Evolutionary conservation across 768 basidiomycete genomes (phyloP), one percentile per base, ranked within the genome.

Genomic region (Kwoniella sp.): DNA sequence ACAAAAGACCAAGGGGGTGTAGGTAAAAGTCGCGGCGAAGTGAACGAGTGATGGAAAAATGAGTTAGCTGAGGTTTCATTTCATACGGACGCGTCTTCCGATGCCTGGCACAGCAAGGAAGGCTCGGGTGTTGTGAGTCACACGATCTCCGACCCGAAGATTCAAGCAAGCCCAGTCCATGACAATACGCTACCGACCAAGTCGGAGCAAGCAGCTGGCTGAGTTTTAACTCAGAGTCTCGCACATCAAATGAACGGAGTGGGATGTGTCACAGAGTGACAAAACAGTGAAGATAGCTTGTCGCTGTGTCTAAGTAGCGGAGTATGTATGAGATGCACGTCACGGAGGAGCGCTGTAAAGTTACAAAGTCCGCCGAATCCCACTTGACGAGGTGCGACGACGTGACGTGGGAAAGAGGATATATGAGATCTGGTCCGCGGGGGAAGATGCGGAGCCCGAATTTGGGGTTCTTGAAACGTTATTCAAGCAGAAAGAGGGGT

Each of bases 391-490:
- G 41, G 20, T 20, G 41, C 34, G 34, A 34, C 41, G 41, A 34
- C 20, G 17, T 25, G 50, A 26, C 4, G 20, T 51, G 50, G 20
- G 50, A 51, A 25, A 23, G 17, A 25, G 50, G 22, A 23, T 8
- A 9, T 4, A 26, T 28, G 55, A 41, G 55, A 56, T 34, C 29
- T 20, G 30, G 17, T 7, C 41, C 17, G 41, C 41, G 41, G 55
- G 34, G 34, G 34, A 20, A 30, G 55, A 37, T 56, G 55, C 37
- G 55, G 55, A 56, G 55, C 55, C 55, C 30, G 34, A 34, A 34
- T 51, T 51, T 51, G 50, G 50, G 50, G 50, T 51, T 51, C 50
- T 51, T 28, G 50, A 28, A 51, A 56, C 22, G 55, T n/a, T 7
- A 3, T 23, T 26, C 29, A 25, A 37, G 34, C 20, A 23, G 31